Evolutionary conservation across 495 filamentous ascomycete species (phyloP).

Genomic region (Geopyxis carbonaria): DNA sequence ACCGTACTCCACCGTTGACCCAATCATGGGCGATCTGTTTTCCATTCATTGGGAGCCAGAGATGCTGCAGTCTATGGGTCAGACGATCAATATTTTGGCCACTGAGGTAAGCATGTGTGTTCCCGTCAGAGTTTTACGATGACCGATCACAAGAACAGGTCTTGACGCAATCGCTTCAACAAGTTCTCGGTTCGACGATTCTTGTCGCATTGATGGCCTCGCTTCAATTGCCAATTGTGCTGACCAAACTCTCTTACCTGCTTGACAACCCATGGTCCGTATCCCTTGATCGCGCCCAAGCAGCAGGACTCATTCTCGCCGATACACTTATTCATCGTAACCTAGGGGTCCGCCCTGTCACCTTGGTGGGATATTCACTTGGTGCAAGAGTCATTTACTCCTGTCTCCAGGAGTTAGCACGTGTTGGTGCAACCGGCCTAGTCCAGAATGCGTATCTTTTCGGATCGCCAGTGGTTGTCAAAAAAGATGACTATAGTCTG

Average conservation of each 20-base stretch:
- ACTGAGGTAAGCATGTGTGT: conserved; percentile 62
- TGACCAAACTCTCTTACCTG: conserved; percentile 88
- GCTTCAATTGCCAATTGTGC: conserved; percentile 75
- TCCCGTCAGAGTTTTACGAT: conserved; percentile 6
- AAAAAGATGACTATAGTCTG: conserved; percentile 74
- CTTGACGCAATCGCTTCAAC: conserved; percentile 86
- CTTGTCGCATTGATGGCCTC: conserved; percentile 80
- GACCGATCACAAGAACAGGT: conserved; percentile 37
- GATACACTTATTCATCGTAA: conserved; percentile 88
- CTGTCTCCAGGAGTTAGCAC: conserved; percentile 73
- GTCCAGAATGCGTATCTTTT: conserved; percentile 94
- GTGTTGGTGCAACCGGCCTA: conserved; percentile 72
- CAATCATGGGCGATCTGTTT: conserved; percentile 96
- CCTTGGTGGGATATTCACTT: conserved; percentile 90
- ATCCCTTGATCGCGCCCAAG: conserved; percentile 72
- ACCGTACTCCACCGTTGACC: conserved; percentile 88
- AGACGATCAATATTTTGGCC: conserved; percentile 93
- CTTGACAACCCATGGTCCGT: conserved; percentile 98
- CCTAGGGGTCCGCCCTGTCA: conserved; percentile 77
- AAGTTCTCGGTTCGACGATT: conserved; percentile 82
- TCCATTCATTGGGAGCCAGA: conserved; percentile 97
- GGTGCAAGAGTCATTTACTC: conserved; percentile 86
- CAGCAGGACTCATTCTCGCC: conserved; percentile 82
- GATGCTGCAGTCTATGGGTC: conserved; percentile 92
- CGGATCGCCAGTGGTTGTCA: conserved; percentile 79